A percentile compares a stretch with the other conserved stretches of the same genome.
Conservation (phyloP, 768 basidiomycete species). For the Boletales sp. region DNA sequence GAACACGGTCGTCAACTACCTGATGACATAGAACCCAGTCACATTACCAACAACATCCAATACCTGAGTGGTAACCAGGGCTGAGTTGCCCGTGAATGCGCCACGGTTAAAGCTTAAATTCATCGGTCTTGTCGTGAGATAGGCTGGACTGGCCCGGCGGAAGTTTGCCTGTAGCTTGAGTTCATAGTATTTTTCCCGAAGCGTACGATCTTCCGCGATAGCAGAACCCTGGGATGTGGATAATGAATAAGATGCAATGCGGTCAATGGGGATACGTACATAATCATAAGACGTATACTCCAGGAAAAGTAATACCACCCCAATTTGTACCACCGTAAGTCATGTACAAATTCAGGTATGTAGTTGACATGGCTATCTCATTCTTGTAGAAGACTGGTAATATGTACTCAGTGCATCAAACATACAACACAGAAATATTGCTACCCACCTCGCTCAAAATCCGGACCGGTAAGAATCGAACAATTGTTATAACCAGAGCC, state of each 20-base stretch:
- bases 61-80: constrained; percentile 47
- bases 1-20: constrained; percentile 4
- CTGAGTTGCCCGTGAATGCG: constrained; percentile 46
- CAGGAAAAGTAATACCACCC: constrained; percentile 53
- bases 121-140: constrained; percentile 43
- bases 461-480: constrained; percentile 19
- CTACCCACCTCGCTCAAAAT: constrained; percentile 26
- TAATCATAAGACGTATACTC: constrained; percentile 63
- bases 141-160: constrained; percentile 47
- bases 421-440: too few species aligned
- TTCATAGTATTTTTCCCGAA: constrained; percentile 53
- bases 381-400: constrained; percentile 23
- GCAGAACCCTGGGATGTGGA: constrained; percentile 37
- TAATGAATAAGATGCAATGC: not conserved
- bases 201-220: constrained; percentile 48
- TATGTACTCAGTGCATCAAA: constrained; percentile 4
- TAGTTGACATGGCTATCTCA: constrained; percentile 14
- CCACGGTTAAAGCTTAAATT: constrained; percentile 40
- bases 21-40: constrained; percentile 44
- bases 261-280: constrained; percentile 19
- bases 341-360: constrained; percentile 49
- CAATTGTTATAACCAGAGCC: constrained; percentile 21
- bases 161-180: constrained; percentile 51
- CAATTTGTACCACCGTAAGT: constrained; percentile 62
- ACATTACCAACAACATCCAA: constrained; percentile 46